Percentiles rank a stretch among this genome's conserved stretches.
Evolutionary conservation across 2,329 filamentous ascomycete species (phyloP).

Genomic region (Pseudogymnoascus sp.): DNA sequence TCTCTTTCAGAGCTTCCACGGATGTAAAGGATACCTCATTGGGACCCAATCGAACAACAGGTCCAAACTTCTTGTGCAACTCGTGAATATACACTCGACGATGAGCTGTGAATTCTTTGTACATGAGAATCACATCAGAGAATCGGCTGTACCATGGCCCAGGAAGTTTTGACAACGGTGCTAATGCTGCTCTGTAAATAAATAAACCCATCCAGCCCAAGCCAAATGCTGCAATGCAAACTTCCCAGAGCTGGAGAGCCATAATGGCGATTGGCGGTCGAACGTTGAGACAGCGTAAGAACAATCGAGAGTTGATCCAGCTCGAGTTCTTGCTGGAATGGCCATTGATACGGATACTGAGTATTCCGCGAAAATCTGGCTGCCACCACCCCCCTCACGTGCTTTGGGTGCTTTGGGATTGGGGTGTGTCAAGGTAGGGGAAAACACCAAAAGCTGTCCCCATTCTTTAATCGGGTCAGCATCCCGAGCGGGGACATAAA

Average conservation of each 20-base stretch:
- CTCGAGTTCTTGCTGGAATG: not conserved
- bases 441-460: not conserved
- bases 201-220: not conserved
- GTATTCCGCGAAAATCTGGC: not conserved
- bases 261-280: not conserved
- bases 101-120: conserved; percentile 45
- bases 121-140: conserved; percentile 20
- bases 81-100: conserved; percentile 49
- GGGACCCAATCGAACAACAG: conserved; percentile 50
- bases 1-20: conserved; percentile 50
- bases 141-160: conserved; percentile 21
- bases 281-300: not conserved
- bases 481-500: not conserved
- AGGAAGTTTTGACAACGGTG: conserved; percentile 21
- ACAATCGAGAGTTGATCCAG: not conserved
- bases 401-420: not conserved
- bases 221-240: not conserved
- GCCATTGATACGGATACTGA: not conserved
- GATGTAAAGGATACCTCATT: conserved; percentile 55
- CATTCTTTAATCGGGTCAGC: not conserved
- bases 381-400: not conserved
- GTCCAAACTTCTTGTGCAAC: conserved; percentile 49
- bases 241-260: not conserved
- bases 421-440: not conserved
- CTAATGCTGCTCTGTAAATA: conserved; percentile 3